Base-by-base conservation (phyloP, 1,284 basidiomycete species). In the Peniophora sp. region DNA sequence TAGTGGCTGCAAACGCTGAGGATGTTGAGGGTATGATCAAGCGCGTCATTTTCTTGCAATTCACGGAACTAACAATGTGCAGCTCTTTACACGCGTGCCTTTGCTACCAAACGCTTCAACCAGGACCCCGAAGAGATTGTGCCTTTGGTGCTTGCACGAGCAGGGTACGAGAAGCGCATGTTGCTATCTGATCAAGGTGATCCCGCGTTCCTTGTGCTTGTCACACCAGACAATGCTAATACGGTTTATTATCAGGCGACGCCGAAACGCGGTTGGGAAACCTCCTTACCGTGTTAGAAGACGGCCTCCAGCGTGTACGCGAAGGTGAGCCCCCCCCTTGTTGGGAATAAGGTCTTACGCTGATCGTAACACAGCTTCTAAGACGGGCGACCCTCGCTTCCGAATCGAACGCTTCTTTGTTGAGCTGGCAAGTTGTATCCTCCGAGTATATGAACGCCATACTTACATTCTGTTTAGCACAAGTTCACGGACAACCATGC, bases 331-430 rank as follows among this genome's bases (percentile, higher is more conserved):
- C 11, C 23, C 48, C 50, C 20, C n/a, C 22, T 35, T 36, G 22
- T 55, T 36, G 53, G 50, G 50, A 47, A 52, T 22, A 17, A 8
- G 5, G 19, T 1, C 16, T 23, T 22, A 6, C 22, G 11, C 3
- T 25, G 3, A 16, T 25, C 10, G 8, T 9, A 8, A 8, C 23
- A 3, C 55, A 75, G 74, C 69, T 11, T 65, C 65, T 24, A 63
- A 68, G 39, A 57, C 65, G 5, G 80, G 80, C 5, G 82, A 84
- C 59, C 64, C 77, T 2, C 69, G 81, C 23, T 70, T 90, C 50
- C 78, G 87, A 36, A 66, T 97, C 34, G 93, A 97, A 63, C 92
- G 89, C 59, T 91, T 83, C 62, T 71, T 92, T 17, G 73, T 83
- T 32, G 75, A 80, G 47, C 70, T 90, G 52, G 92, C 93, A 62